phyloP scores from a whole-genome alignment of 164 flowering plant species.

The Malania oleifera region DNA sequence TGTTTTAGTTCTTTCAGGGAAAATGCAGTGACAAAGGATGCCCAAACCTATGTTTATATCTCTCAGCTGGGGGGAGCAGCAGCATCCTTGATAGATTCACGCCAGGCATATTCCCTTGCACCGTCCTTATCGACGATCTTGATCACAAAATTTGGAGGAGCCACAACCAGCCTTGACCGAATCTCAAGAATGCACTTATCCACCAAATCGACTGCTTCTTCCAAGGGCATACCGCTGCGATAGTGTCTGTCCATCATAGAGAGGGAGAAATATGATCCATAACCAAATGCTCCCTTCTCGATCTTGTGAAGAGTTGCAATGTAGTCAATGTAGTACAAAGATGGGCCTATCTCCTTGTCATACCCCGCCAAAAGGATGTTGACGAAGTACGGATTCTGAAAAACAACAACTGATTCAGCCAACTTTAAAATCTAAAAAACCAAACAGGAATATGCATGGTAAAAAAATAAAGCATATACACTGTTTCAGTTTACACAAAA shows the following conservation, averaged over 20 bases:
- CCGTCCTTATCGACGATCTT: slow-evolving; percentile 96
- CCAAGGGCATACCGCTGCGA: slow-evolving; percentile 77
- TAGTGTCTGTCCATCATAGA: slow-evolving; percentile 95
- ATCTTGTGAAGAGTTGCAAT: slow-evolving; percentile 92
- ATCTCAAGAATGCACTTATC: slow-evolving; percentile 89
- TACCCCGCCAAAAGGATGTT: slow-evolving; percentile 91
- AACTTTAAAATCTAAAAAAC: too few relatives aligned
- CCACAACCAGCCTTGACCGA: slow-evolving; percentile 80
- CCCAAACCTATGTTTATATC: too few relatives aligned
- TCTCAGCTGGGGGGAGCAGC: slow-evolving; percentile 28
- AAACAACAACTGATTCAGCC: slow-evolving; percentile 1
- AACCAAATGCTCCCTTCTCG: slow-evolving; percentile 95
- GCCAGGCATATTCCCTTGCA: slow-evolving; percentile 89
- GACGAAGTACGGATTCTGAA: slow-evolving; percentile 84
- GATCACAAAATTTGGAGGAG: slow-evolving; percentile 95
- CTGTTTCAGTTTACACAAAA: too few relatives aligned
- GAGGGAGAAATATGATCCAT: slow-evolving; percentile 85
- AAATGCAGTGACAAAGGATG: too few relatives aligned
- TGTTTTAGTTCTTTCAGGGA: too few relatives aligned
- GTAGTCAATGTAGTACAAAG: slow-evolving; percentile 89
- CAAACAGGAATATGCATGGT: too few relatives aligned
- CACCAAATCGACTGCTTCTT: slow-evolving; percentile 83
- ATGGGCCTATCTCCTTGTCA: slow-evolving; percentile 84
- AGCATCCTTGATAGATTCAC: slow-evolving; percentile 58
- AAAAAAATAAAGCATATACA: too few relatives aligned